These are phyloP conservation scores for Aspergillus egyptiacus DNA, from an alignment of 495 filamentous ascomycete species.

Conservation along the genomic window DNA sequence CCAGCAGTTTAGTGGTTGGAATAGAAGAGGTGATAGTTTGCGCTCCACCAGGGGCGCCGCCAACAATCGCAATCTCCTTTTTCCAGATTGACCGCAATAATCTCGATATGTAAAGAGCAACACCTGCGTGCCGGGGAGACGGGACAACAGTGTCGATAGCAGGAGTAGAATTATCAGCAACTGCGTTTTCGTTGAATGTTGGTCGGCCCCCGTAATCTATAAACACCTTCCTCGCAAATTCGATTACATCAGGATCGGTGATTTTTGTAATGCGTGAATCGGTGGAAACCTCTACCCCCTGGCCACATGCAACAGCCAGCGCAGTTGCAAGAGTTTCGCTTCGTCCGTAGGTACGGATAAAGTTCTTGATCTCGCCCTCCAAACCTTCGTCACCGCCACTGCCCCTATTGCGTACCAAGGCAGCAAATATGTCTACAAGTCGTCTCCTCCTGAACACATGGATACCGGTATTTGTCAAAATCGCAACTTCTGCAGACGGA, in stretches of 20 bases:
- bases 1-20: slow-evolving; percentile 55
- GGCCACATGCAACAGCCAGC: slow-evolving; percentile 92
- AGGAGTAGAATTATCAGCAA: slow-evolving; percentile 53
- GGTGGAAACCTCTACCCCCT: slow-evolving; percentile 69
- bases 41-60: slow-evolving; percentile 52
- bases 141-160: slow-evolving; percentile 74
- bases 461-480: slow-evolving; percentile 85
- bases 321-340: slow-evolving; percentile 84
- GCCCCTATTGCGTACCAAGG: slow-evolving; percentile 62
- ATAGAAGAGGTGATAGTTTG: slow-evolving; percentile 48
- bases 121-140: slow-evolving; percentile 81
- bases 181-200: slow-evolving; percentile 62
- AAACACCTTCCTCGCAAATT: slow-evolving; percentile 77
- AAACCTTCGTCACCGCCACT: slow-evolving; percentile 67
- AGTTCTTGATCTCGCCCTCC: slow-evolving; percentile 72
- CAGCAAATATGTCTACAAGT: slow-evolving; percentile 88
- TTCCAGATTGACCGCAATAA: slow-evolving; percentile 85
- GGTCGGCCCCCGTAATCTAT: slow-evolving; percentile 86
- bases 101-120: slow-evolving; percentile 80
- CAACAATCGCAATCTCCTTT: slow-evolving; percentile 51
- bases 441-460: slow-evolving; percentile 76
- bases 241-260: slow-evolving; percentile 75
- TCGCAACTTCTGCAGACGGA: slow-evolving; percentile 70
- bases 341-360: slow-evolving; percentile 76
- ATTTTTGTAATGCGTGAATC: slow-evolving; percentile 62